Percentiles rank a stretch among this genome's conserved stretches.
phyloP scores from a whole-genome alignment of 768 basidiomycete genomes.

The Gymnopilus dilepis region DNA sequence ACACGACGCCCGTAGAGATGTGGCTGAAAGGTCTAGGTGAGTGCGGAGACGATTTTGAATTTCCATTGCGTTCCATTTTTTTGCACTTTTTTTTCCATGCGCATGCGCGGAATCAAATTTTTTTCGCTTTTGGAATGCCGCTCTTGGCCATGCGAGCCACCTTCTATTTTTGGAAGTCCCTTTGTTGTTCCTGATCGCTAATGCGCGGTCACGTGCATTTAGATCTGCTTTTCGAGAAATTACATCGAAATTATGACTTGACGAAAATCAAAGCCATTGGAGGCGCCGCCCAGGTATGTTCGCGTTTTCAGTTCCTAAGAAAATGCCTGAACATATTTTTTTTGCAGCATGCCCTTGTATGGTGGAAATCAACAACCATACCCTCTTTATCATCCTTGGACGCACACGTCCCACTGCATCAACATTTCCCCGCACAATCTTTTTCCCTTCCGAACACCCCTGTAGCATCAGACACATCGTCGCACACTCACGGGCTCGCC shows the following conservation, averaged over 20 bases:
- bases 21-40: constrained; percentile 87
- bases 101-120: constrained; percentile 64
- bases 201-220: constrained; percentile 34
- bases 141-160: constrained; percentile 29
- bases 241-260: constrained; percentile 72
- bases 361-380: constrained; percentile 85
- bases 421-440: constrained; percentile 67
- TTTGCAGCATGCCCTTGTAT: constrained; percentile 71
- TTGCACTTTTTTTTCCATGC: constrained; percentile 32
- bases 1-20: constrained; percentile 89
- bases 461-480: constrained; percentile 79
- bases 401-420: constrained; percentile 68
- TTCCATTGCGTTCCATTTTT: constrained; percentile 20
- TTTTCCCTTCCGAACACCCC: constrained; percentile 80
- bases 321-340: constrained; percentile 6
- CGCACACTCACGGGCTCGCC: constrained; percentile 76
- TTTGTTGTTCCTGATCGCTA: constrained; percentile 32
- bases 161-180: constrained; percentile 37
- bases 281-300: constrained; percentile 75
- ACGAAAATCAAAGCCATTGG: constrained; percentile 76
- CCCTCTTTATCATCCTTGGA: constrained; percentile 76
- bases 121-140: constrained; percentile 41
- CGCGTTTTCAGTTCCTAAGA: background rate
- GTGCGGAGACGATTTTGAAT: constrained; percentile 29
- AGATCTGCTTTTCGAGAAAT: constrained; percentile 81